Conservation (phyloP, 179 eudicot species). For the Beta macrorhiza region DNA sequence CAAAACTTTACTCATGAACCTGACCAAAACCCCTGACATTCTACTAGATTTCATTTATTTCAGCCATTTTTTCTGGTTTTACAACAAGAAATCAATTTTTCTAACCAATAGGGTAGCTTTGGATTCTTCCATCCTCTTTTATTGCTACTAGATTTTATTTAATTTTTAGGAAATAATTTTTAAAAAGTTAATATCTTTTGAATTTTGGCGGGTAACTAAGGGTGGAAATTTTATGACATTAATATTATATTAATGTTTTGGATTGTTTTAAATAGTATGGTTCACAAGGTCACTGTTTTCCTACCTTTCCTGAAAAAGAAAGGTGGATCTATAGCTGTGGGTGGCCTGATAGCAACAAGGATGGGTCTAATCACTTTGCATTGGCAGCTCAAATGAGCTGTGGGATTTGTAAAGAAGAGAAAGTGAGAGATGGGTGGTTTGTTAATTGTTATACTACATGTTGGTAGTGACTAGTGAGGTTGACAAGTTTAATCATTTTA, state of each 20-base stretch:
- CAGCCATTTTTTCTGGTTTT: background rate
- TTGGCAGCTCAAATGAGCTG: slow-evolving; percentile 24
- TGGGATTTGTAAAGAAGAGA: slow-evolving; percentile 5
- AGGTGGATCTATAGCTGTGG: slow-evolving; percentile 2
- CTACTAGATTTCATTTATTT: slow-evolving; percentile 27
- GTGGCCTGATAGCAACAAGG: slow-evolving; percentile 30
- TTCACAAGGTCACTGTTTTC: slow-evolving; percentile 4
- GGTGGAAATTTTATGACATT: background rate
- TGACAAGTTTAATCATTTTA: too few relatives aligned
- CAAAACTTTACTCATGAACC: slow-evolving; percentile 19
- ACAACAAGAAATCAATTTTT: background rate
- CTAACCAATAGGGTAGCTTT: slow-evolving; percentile 6
- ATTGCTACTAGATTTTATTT: background rate
- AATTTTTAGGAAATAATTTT: background rate
- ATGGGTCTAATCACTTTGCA: slow-evolving; percentile 26
- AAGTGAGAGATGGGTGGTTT: background rate
- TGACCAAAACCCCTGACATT: slow-evolving; percentile 22
- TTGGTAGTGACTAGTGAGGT: background rate
- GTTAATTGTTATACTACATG: too few relatives aligned
- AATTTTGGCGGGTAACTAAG: slow-evolving; percentile 26
- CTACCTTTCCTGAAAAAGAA: slow-evolving; percentile 28
- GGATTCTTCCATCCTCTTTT: slow-evolving; percentile 17
- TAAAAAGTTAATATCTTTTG: background rate
- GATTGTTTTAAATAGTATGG: too few relatives aligned
- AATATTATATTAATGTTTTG: background rate